Evolutionary conservation across 1,284 basidiomycete species (phyloP), one percentile per base, ranked within the genome.

Genomic region (Heterobasidion annosum): DNA sequence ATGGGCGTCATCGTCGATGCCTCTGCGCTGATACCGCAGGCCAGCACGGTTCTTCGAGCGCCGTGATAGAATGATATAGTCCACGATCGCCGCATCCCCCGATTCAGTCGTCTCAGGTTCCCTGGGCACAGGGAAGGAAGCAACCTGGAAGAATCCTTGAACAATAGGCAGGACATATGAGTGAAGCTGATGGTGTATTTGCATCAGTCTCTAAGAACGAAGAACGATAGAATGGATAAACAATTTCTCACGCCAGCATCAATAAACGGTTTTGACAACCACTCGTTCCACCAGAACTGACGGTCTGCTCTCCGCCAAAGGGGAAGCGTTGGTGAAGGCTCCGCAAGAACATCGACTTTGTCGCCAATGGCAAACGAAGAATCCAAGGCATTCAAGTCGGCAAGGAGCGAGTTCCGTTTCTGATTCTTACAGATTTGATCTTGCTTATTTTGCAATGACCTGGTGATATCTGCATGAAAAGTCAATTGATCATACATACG

Each of bases 21-120:
- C 97, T 63, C 97, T 81, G 34, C 93, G 84, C 68, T 99, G 97
- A 76, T 98, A 99, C 52, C 97, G 82, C 50, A 98, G 83, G 1
- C 97, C 97, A 10, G 93, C 93, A 50, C 97, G 83, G 68, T 94
- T 83, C 59, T 93, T 82, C 32, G 94, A 96, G 42, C 97, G 80
- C 52, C 97, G 83, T 5, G 95, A 94, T 49, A 94, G 76, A 52
- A 91, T 71, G 40, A 82, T 72, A 62, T 90, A 91, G 56, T 86
- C 82, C 9, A 85, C 78, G 8, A 69, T 58, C 1, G 74, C 73
- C 32, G 57, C 51, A 42, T 69, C 61, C 19, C 78, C 77, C 50
- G 73, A 68, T 54, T 80, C 79, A 16, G 70, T 64, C 6, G 67
- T 70, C 34, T 73, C 67, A 13, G 78, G 72, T 56, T 79, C 76